phyloP scores from a whole-genome alignment of 1,284 basidiomycete genomes.

The Trametes polyzona region DNA sequence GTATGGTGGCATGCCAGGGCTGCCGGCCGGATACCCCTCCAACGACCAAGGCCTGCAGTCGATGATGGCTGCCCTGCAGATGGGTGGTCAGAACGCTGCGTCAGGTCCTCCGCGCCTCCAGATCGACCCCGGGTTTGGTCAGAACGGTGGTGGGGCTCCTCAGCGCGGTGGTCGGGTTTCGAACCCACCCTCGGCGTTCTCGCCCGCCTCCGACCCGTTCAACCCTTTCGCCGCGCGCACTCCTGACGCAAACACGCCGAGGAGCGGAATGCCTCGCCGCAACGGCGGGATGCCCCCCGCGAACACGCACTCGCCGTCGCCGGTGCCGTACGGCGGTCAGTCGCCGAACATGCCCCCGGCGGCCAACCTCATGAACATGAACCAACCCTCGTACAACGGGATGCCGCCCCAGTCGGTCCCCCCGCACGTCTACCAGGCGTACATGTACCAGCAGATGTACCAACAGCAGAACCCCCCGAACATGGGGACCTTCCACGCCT shows the following conservation, averaged over 20 bases:
- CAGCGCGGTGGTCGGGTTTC: constrained; percentile 47
- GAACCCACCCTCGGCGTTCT: constrained; percentile 59
- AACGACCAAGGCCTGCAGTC: constrained; percentile 82
- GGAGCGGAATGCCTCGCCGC: constrained; percentile 54
- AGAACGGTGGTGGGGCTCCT: constrained; percentile 33
- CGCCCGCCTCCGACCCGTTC: constrained; percentile 71
- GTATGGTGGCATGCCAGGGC: constrained; percentile 64
- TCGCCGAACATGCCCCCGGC: constrained; percentile 61
- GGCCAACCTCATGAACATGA: constrained; percentile 62
- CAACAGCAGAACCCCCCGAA: constrained; percentile 71
- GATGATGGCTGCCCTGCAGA: constrained; percentile 87
- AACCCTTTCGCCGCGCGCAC: constrained; percentile 73
- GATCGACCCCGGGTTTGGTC: constrained; percentile 62
- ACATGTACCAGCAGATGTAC: constrained; percentile 83
- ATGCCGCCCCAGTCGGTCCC: constrained; percentile 65
- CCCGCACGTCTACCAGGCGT: constrained; percentile 76
- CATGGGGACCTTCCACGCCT: constrained; percentile 77
- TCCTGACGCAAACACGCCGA: constrained; percentile 59
- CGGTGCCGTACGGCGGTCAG: constrained; percentile 60
- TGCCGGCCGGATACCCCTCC: constrained; percentile 77
- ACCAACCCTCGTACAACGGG: constrained; percentile 62
- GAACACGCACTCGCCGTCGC: constrained; percentile 46
- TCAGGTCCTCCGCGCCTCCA: constrained; percentile 76
- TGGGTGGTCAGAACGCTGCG: constrained; percentile 83
- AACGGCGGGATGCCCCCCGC: constrained; percentile 42